A percentile compares a stretch with the other conserved stretches of the same genome.
These are phyloP conservation scores for Phylloporus arenicola DNA, from an alignment of 768 basidiomycete genomes.

Conservation along the genomic window DNA sequence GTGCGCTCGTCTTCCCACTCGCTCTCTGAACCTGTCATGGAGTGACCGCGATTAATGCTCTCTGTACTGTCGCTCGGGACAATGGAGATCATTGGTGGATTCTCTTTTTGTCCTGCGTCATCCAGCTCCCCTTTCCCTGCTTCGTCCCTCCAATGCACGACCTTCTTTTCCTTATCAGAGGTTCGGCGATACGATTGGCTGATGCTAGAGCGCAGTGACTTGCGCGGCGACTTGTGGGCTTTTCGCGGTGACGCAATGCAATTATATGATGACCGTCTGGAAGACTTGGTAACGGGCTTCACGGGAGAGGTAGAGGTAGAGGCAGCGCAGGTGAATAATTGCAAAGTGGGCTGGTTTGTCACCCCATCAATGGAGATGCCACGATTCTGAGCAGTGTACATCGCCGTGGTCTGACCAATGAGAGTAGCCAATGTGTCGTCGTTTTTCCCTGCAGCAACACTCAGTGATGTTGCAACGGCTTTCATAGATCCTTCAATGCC, in stretches of 20 bases:
- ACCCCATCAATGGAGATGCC: conserved; percentile 42
- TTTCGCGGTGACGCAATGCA: conserved; percentile 44
- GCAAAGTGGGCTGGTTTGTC: conserved; percentile 41
- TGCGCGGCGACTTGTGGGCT: conserved; percentile 57
- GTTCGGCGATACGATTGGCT: conserved; percentile 57
- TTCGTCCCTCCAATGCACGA: conserved; percentile 85
- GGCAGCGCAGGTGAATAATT: conserved; percentile 40
- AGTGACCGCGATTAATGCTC: conserved; percentile 31
- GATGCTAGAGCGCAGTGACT: conserved; percentile 63
- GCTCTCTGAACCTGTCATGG: conserved; percentile 66
- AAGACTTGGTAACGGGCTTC: conserved; percentile 36
- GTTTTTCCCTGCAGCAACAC: conserved; percentile 56
- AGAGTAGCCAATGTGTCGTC: conserved; percentile 63
- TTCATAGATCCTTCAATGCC: conserved; percentile 39
- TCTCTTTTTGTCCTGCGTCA: conserved; percentile 42
- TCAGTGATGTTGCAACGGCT: conserved; percentile 48
- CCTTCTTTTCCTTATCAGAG: conserved; percentile 67
- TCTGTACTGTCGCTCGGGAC: conserved; percentile 35
- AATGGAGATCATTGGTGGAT: conserved; percentile 18
- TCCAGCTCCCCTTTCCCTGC: conserved; percentile 78
- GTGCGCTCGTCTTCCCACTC: conserved; percentile 91
- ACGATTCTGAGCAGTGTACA: conserved; percentile 42
- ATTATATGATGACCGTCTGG: conserved; percentile 42
- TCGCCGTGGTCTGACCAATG: conserved; percentile 61
- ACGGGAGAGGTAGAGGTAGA: conserved; percentile 51